Evolutionary conservation across 2,329 filamentous ascomycete genomes (phyloP).

Genomic region (Fusarium mangiferae): DNA sequence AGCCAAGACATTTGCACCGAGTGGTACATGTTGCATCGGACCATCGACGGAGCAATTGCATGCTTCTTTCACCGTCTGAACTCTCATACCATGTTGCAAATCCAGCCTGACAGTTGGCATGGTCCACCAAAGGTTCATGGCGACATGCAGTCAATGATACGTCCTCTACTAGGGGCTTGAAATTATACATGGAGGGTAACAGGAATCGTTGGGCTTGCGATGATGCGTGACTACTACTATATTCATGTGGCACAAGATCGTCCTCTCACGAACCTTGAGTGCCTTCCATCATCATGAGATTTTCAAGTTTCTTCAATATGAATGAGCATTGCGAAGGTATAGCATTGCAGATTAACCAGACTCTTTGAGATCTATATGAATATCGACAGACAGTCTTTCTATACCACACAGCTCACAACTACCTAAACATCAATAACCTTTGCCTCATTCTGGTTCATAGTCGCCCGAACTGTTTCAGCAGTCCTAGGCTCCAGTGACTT

Average conservation of each 20-base stretch:
- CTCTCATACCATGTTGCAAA: background rate
- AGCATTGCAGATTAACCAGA: background rate
- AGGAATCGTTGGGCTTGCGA: fast-evolving
- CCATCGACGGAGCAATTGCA: background rate
- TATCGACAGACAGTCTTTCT: fast-evolving
- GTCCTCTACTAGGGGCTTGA: too few species aligned
- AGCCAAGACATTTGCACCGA: background rate
- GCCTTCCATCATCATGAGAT: background rate
- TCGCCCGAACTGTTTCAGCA: conserved; percentile 24
- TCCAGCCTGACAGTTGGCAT: background rate
- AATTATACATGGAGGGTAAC: background rate
- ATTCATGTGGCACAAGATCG: background rate
- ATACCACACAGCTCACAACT: too few species aligned
- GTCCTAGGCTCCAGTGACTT: conserved; percentile 33
- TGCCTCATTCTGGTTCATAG: conserved; percentile 8
- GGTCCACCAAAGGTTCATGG: too few species aligned
- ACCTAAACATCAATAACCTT: conserved; percentile 13
- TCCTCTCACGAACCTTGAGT: fast-evolving
- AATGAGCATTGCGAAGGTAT: too few species aligned
- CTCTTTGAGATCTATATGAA: background rate
- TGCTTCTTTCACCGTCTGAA: background rate
- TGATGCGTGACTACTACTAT: too few species aligned
- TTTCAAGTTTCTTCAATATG: background rate
- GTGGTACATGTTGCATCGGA: background rate
- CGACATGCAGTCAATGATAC: background rate